phyloP scores from a whole-genome alignment of 2,329 filamentous ascomycete genomes.

The Hypoxylon sp. region DNA sequence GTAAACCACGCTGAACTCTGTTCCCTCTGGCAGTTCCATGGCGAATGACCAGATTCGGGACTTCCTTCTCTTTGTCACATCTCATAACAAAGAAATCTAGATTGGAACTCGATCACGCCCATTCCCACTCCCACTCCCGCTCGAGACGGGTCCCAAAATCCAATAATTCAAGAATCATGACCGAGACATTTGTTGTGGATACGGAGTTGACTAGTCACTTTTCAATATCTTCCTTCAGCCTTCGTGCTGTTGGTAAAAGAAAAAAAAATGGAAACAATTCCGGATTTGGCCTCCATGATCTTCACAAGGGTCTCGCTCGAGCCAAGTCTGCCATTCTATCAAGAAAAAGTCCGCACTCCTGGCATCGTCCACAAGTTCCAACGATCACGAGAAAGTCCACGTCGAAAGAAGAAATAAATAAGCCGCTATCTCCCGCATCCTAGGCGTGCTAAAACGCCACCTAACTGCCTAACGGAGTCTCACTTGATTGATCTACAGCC shows the following conservation, averaged over 20 bases:
- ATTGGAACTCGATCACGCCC: constrained; percentile 7
- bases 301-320: constrained; percentile 21
- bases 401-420: constrained; percentile 37
- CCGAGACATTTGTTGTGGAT: constrained; percentile 36
- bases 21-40: background rate
- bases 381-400: constrained; percentile 35
- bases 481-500: constrained; percentile 48
- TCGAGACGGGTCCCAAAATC: constrained; percentile 14
- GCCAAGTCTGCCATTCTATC: constrained; percentile 11
- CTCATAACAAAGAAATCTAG: background rate
- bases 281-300: constrained; percentile 19
- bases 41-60: background rate
- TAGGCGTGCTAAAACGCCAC: constrained; percentile 47
- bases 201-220: constrained; percentile 42
- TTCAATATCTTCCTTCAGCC: constrained; percentile 24
- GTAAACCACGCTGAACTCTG: constrained; percentile 6
- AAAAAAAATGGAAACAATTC: constrained; percentile 17
- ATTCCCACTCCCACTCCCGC: background rate
- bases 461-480: constrained; percentile 48
- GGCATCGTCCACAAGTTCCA: constrained; percentile 4
- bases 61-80: background rate
- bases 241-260: constrained; percentile 10
- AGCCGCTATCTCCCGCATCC: constrained; percentile 38
- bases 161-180: constrained; percentile 30
- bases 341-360: constrained; percentile 43